Base-by-base conservation (phyloP, 1,284 basidiomycete genomes). In the Apiotrichum akiyoshidainum region DNA sequence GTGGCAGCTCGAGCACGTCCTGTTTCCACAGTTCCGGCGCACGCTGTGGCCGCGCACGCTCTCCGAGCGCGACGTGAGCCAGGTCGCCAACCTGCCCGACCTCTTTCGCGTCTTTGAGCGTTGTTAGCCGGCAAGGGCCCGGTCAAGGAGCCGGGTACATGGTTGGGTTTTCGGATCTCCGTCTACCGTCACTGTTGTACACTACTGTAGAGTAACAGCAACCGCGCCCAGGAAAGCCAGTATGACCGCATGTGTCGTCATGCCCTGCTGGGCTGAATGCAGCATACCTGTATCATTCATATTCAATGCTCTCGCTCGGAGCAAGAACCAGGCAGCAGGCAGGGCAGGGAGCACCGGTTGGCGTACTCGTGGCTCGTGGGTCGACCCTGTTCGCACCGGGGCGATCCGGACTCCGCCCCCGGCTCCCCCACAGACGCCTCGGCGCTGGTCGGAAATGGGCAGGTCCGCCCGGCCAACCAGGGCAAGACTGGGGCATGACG, bases 31-130 rank as follows among this genome's bases (percentile, higher is more conserved):
- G 0, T 85, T 91, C 78, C 83, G 89, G 60, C 83, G 85, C 46
- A 79, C 93, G 17, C 34, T 12, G 16, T 63, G 61, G 61, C 61
- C 61, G 11, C 55, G 58, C 35, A 47, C 35, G 5, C 33, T 63
- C 42, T 42, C 46, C 1, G 48, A 49, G 21, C 52, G 45, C 17
- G 56, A 92, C 69, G 85, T 95, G 5, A 84, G 90, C 9, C 89
- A 93, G 75, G 84, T 93, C 19, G 92, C 93, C 7, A 88, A 85
- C 74, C 75, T 95, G 52, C 91, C 91, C 4, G 90, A 92, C 65
- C 78, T 96, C 62, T 96, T 94, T 74, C 86, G 87, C 60, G 88
- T 95, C 1, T 96, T 95, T 69, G 92, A 94, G 77, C 79, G 91
- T 59, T 94, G 92, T 71, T 94, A 56, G 50, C 21, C 42, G 35